These are phyloP conservation scores for Geoglossum glabrum DNA, from an alignment of 495 filamentous ascomycete genomes.

Conservation along the genomic window DNA sequence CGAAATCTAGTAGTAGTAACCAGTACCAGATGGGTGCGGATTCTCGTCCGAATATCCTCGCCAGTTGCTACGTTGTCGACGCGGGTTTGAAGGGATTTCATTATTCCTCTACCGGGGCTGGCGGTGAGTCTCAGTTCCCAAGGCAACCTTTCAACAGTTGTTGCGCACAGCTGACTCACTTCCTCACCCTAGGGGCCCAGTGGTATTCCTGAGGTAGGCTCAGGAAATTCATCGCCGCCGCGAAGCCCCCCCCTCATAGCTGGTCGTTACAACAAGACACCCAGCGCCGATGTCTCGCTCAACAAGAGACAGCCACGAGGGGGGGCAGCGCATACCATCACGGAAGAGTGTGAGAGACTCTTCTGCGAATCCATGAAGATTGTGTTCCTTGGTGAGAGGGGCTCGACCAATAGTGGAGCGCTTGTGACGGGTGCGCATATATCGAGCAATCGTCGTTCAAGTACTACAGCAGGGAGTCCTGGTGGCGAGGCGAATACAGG, in stretches of 20 bases:
- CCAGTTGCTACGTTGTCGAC: constrained; percentile 62
- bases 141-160: neutral
- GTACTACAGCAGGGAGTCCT: constrained; percentile 8
- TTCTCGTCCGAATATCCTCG: constrained; percentile 46
- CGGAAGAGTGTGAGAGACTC: constrained; percentile 99
- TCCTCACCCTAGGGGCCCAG: constrained; percentile 45
- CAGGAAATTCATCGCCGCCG: constrained; percentile 52
- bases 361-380: constrained; percentile 84
- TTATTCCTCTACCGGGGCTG: constrained; percentile 77
- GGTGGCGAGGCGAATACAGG: constrained; percentile 5
- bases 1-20: constrained; percentile 51
- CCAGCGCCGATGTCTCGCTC: constrained; percentile 16
- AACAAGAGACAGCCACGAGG: constrained; percentile 29
- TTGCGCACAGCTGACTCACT: neutral
- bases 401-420: constrained; percentile 38
- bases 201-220: constrained; percentile 95
- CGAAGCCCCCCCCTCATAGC: constrained; percentile 69
- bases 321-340: constrained; percentile 87
- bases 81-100: constrained; percentile 48
- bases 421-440: constrained; percentile 54
- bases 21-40: constrained; percentile 34
- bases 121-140: constrained; percentile 30
- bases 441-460: constrained; percentile 12
- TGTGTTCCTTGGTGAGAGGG: constrained; percentile 92
- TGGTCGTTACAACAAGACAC: constrained; percentile 19